Evolutionary conservation across 495 filamentous ascomycete species (phyloP).

Genomic region (Beverwykella pulmonaria): DNA sequence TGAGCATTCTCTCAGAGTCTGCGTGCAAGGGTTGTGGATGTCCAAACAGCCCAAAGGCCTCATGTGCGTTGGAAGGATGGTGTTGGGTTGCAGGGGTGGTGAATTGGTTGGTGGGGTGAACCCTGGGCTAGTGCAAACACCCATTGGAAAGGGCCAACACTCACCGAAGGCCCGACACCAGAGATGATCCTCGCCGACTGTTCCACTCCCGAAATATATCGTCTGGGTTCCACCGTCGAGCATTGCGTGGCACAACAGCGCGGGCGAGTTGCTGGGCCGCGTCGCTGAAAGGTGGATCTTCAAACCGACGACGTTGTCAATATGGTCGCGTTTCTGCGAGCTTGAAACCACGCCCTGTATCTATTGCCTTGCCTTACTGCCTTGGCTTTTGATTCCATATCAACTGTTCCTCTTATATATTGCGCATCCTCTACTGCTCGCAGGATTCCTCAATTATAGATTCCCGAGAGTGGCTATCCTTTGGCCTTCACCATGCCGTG

Average conservation of each 20-base stretch:
- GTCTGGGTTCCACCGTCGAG: background rate
- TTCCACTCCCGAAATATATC: background rate
- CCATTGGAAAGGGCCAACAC: too few relatives aligned
- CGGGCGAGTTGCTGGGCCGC: background rate
- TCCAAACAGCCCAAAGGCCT: background rate
- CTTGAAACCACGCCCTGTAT: too few relatives aligned
- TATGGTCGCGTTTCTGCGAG: background rate
- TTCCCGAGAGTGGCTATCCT: too few relatives aligned
- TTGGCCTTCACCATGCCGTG: too few relatives aligned
- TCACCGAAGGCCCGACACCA: background rate
- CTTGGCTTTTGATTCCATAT: too few relatives aligned
- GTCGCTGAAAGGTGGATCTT: background rate
- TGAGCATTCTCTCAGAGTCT: background rate
- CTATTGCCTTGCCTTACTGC: too few relatives aligned
- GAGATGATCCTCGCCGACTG: background rate
- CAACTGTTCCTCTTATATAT: too few relatives aligned
- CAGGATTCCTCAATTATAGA: background rate
- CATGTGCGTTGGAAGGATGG: background rate
- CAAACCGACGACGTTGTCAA: background rate
- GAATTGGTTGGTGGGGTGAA: background rate
- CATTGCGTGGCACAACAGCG: background rate
- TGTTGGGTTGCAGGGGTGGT: background rate
- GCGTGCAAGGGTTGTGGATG: background rate
- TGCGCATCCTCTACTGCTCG: too few relatives aligned
- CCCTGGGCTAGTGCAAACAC: too few relatives aligned